These are phyloP conservation scores for Suillus clintonianus DNA, from an alignment of 768 basidiomycete species.

Conservation along the genomic window DNA sequence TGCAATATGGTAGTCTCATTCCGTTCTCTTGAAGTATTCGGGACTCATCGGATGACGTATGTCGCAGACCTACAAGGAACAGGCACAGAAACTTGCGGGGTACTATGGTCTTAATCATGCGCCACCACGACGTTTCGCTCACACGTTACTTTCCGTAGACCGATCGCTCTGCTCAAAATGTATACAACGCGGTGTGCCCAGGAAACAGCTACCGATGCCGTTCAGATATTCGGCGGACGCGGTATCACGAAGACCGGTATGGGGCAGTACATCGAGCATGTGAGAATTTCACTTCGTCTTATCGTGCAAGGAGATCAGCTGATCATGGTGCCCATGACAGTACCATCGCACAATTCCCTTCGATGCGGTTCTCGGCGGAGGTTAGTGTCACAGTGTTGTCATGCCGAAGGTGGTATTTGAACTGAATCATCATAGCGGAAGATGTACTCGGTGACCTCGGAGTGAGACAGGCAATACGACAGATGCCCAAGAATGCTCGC, in stretches of 20 bases:
- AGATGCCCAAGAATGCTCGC: slow-evolving; percentile 54
- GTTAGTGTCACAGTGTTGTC: slow-evolving; percentile 2
- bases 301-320: not conserved
- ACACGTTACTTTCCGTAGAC: slow-evolving; percentile 24
- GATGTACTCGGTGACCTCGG: slow-evolving; percentile 62
- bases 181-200: slow-evolving; percentile 53
- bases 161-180: slow-evolving; percentile 62
- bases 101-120: slow-evolving; percentile 21
- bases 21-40: slow-evolving; percentile 16
- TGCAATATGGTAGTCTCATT: slow-evolving; percentile 58
- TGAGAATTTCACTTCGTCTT: slow-evolving; percentile 37
- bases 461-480: slow-evolving; percentile 57
- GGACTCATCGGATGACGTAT: not conserved
- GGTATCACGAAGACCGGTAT: slow-evolving; percentile 84
- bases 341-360: slow-evolving; percentile 25
- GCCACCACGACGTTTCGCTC: not conserved
- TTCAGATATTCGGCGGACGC: slow-evolving; percentile 86
- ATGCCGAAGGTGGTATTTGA: not conserved
- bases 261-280: slow-evolving; percentile 76
- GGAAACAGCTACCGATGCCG: slow-evolving; percentile 63
- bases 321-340: slow-evolving; percentile 17
- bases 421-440: slow-evolving; percentile 39
- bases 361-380: slow-evolving; percentile 28
- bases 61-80: slow-evolving; percentile 62
- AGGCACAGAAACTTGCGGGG: slow-evolving; percentile 69